A percentile compares a stretch with the other conserved stretches of the same genome.
Conservation (phyloP, 1,284 basidiomycete genomes). For the Phenoliferia sp. region DNA sequence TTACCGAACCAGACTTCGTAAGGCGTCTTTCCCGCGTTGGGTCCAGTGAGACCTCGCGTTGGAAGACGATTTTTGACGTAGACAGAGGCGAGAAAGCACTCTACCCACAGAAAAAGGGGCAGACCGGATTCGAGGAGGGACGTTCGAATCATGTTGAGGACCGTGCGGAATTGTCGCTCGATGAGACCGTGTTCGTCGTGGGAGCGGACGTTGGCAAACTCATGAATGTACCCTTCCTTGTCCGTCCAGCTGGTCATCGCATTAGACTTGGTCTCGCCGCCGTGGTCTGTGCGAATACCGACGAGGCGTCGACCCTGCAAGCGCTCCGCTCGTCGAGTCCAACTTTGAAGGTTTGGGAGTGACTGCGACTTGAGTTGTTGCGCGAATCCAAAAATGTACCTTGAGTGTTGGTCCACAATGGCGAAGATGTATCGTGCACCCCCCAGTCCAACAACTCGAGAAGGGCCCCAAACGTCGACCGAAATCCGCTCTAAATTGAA, state of each 20-base stretch:
- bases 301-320: too few relatives aligned
- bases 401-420: not conserved
- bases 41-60: not conserved
- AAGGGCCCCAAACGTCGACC: not conserved
- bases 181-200: constrained; percentile 17
- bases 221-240: constrained; percentile 3
- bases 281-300: constrained; percentile 9
- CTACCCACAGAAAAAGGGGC: constrained; percentile 8
- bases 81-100: not conserved
- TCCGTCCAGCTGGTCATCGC: not conserved
- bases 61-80: constrained; percentile 4
- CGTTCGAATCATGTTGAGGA: constrained; percentile 7
- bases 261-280: not conserved
- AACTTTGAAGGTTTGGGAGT: not conserved
- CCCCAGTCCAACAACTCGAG: not conserved
- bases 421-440: not conserved
- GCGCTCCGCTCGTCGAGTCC: too few relatives aligned
- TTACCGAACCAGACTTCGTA: not conserved
- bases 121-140: not conserved
- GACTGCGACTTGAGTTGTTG: too few relatives aligned
- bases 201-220: constrained; percentile 2
- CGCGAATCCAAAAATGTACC: not conserved
- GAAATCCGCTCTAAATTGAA: not conserved
- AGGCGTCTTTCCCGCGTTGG: not conserved
- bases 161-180: constrained; percentile 3